Evolutionary conservation across 805 yeast species (phyloP), one percentile per base, ranked within the genome.

Genomic region (Pichia cephalocereana): DNA sequence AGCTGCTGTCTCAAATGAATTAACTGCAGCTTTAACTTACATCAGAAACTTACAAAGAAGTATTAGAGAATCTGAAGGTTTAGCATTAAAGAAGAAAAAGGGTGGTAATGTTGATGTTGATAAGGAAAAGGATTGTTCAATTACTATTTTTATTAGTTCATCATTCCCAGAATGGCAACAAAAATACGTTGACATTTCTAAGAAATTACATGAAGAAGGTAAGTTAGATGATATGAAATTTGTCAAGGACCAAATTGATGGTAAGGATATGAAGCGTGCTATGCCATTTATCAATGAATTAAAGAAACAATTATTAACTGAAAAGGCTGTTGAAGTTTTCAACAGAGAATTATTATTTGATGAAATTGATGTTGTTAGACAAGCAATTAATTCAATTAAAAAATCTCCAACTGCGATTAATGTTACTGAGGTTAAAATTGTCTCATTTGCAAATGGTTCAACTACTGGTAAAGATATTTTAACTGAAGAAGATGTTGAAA

Each of bases 251-350:
- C 78, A 72, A 63, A 80, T 85, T 52, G 70, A 71, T 30, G 86
- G 86, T 55, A 83, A 82, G 66, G 98, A 93, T 61, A 86, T 90
- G 86, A 93, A 93, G 77, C 83, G 95, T 59, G 97, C 96, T 51
- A 93, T 93, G 98, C 98, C 98, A 51, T 91, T 90, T 67, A 89
- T 93, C 52, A 82, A 91, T 54, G 71, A 79, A 57, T 72, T 93
- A 66, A 90, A 93, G 69, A 86, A 83, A 63, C 81, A 95, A 70
- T 74, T 93, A 56, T 69, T 74, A 38, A 68, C 68, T 46, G 95
- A 86, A 62, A 68, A 82, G 31, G 82, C 96, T 18, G 79, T 77
- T 46, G 77, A 77, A 46, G 96, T 93, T 27, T 88, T 93, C 75
- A 83, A 89, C 75, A 80, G 98, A 71, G 84, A 90, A 68, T 78